Evolutionary conservation across 1,284 basidiomycete species (phyloP).

Genomic region (Fomes fomentarius): DNA sequence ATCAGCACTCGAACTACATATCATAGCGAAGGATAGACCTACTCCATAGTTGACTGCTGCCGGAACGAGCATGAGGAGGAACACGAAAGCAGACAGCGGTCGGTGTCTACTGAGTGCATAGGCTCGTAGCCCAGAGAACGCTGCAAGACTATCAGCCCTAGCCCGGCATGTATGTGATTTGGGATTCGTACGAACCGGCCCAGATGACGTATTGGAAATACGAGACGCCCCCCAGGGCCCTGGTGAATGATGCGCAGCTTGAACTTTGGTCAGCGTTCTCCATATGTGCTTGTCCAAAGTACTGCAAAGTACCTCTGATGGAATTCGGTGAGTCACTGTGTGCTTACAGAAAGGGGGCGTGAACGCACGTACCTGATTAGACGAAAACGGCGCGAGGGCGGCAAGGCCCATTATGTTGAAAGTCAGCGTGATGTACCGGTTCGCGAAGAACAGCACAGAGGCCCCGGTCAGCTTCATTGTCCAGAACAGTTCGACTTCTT

Average conservation of each 20-base stretch:
- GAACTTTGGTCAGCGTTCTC: no score
- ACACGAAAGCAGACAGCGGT: neutral
- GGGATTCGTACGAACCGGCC: neutral
- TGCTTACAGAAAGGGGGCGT: neutral
- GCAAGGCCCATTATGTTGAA: neutral
- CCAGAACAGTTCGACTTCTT: slow-evolving; percentile 2
- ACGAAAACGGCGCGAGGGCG: neutral
- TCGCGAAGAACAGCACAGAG: neutral
- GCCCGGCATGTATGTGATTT: no score
- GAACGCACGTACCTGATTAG: neutral
- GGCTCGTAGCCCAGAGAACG: slow-evolving; percentile 1
- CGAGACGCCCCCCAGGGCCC: neutral
- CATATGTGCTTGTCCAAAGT: no score
- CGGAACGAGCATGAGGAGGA: neutral
- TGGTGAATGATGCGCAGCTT: neutral
- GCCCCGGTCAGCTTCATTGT: neutral
- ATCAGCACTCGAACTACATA: neutral
- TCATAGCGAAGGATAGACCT: neutral
- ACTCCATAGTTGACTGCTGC: neutral
- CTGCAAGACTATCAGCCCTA: neutral
- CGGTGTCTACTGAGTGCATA: neutral
- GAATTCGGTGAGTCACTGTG: neutral
- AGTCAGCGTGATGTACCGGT: neutral
- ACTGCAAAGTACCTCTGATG: neutral
- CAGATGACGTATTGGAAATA: slow-evolving; percentile 7